Evolutionary conservation across 768 basidiomycete genomes (phyloP), one percentile per base, ranked within the genome.

Genomic region (Gymnopilus dilepis): DNA sequence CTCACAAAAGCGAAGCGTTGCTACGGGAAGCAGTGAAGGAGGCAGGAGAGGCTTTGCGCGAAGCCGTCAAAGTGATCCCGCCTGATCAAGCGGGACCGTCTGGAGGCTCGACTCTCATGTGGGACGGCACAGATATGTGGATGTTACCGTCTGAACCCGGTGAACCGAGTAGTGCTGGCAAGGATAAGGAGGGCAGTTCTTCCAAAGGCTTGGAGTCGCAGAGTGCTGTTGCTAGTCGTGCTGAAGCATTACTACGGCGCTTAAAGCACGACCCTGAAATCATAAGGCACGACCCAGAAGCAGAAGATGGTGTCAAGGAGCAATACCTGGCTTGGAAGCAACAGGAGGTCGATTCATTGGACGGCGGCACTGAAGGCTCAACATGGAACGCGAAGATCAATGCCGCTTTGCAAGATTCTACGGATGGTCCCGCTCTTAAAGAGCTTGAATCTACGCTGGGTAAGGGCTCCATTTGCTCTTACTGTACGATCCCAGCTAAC

Each of bases 91-190:
- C 70, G 0, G 72, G 67, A 6, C 22, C 38, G 60, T 61, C 45
- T 22, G 66, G 63, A 30, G 69, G 74, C 1, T 64, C 68, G 31
- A 84, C 82, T 3, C 70, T 88, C 26, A 65, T 85, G 42, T 96
- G 94, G 94, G 95, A 96, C 72, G 95, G 94, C 0, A 77, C 87
- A 31, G 94, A 96, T 73, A 84, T 95, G 71, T 95, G 94, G 89
- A 87, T 89, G 78, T 70, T 95, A 60, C 92, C 84, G 8, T 71
- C 76, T 50, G 78, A 77, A 15, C 63, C 65, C 42, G 74, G 67
- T 30, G 71, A 73, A 26, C 54, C 50, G 24, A 56, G 38, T 31
- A 63, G 48, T 11, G 48, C 61, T 34, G 65, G 59, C 58, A 66
- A 65, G 55, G 65, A 60, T 48, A 65, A 50, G 41, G 65, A 60